Conservation (phyloP, 441 rosid species). For the Omphalea diandra region DNA sequence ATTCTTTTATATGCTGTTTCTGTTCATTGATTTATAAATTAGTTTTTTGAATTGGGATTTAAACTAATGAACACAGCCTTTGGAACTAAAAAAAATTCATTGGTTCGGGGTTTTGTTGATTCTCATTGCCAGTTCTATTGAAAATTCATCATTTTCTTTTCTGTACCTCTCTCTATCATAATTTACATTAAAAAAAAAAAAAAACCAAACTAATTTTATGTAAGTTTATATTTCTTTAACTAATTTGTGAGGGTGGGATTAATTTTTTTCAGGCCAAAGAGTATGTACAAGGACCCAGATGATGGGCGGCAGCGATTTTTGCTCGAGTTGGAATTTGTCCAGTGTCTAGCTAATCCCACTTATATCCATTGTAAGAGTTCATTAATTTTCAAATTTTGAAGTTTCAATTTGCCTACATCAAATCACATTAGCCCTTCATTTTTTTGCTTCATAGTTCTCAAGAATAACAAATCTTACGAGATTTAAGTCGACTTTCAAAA, state of each 20-base stretch:
- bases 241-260: background rate
- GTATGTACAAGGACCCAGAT: slow-evolving; percentile 77
- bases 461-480: too few species aligned
- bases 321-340: slow-evolving; percentile 90
- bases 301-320: slow-evolving; percentile 88
- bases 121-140: too few species aligned
- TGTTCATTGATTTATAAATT: background rate
- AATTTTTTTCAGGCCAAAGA: slow-evolving; percentile 59
- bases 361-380: slow-evolving; percentile 85
- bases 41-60: background rate
- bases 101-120: too few species aligned
- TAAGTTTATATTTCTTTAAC: background rate
- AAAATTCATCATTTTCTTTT: too few species aligned
- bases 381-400: background rate
- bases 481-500: too few species aligned
- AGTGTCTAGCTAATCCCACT: slow-evolving; percentile 96
- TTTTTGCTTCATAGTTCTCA: background rate
- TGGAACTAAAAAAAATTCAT: too few species aligned
- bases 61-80: too few species aligned
- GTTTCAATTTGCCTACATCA: background rate
- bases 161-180: too few species aligned
- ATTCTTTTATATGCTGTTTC: background rate
- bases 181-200: too few species aligned
- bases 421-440: too few species aligned
- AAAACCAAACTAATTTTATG: too few species aligned